Base-by-base conservation (phyloP, 2,329 filamentous ascomycete genomes). In the Zymoseptoria tritici region DNA sequence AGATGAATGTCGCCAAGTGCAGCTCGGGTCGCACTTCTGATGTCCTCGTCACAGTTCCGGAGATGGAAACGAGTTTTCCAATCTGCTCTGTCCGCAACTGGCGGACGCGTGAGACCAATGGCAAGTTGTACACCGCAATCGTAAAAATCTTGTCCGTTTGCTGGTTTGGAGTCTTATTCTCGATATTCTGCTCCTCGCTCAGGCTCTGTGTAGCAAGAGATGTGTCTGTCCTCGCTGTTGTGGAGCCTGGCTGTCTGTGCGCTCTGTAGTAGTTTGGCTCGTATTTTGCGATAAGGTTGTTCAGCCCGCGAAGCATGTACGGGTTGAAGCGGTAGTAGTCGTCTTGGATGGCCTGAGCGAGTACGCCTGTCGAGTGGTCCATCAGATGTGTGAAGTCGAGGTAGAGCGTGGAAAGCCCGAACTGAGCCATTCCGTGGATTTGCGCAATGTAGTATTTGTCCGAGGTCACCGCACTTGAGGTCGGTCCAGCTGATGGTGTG, bases 141-240 rank as follows among this genome's bases (percentile, higher is more conserved):
- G 91, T 85, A 74, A 99, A 97, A 46, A 99, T 81, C 79, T 96
- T 97, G 77, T 99, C 94, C 0, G 94, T 97, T 77, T 97, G 92
- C 75, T 97, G 92, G 73, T 96, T 91, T 58, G 87, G 85, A 29
- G 90, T 95, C 76, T 90, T 88, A 68, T 86, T 85, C 52, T 85
- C 84, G 50, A 86, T 70, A 36, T 75, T 76, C 53, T 80, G 78
- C 52, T 79, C 81, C 52, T 80, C 81, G 58, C 90, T 87, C 16
- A 83, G 82, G 22, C 82, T 86, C 61, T 79, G 80, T 24, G 74
- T 79, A 8, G 78, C 77, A 54, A 83, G 74, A 1, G 82, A 85
- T 0, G 90, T 87, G 4, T 86, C 72, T 59, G 71, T 73, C 57
- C 85, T 86, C 62, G 88, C 89, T 16, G 88, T 88, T 53, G 87